These are phyloP conservation scores for Fusarium sp. DNA, from an alignment of 2,329 filamentous ascomycete species.

Conservation along the genomic window DNA sequence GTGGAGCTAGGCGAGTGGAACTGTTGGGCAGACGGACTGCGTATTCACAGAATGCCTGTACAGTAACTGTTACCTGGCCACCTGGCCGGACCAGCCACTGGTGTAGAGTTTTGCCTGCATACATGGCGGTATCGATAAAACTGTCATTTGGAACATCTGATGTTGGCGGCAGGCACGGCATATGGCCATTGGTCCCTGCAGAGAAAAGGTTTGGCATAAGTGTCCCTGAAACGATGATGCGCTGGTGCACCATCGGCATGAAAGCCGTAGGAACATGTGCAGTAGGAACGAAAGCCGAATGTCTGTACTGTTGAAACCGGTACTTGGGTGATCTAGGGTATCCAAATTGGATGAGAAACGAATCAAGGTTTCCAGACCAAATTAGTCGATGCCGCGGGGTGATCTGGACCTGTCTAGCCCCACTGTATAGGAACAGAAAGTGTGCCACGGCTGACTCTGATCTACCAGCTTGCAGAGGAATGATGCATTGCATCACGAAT, in stretches of 20 bases:
- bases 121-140: conserved; percentile 9
- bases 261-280: not conserved
- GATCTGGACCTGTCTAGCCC: conserved; percentile 32
- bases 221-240: conserved; percentile 5
- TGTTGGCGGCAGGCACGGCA: not conserved
- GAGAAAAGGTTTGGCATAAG: conserved; percentile 1
- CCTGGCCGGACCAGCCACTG: not conserved
- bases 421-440: conserved; percentile 1
- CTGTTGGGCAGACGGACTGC: not conserved
- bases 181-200: not conserved
- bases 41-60: not conserved
- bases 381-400: conserved; percentile 34
- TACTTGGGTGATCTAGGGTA: conserved; percentile 14
- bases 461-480: not conserved
- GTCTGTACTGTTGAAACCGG: not conserved
- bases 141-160: not conserved
- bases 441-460: conserved; percentile 19
- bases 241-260: not conserved
- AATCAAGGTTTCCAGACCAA: conserved; percentile 23
- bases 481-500: not conserved
- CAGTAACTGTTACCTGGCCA: not conserved
- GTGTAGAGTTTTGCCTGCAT: not conserved
- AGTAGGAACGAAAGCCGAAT: conserved; percentile 12
- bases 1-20: not conserved
- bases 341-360: not conserved